phyloP scores from a whole-genome alignment of 352 stramenopile genomes.

The Phytophthora multivora region DNA sequence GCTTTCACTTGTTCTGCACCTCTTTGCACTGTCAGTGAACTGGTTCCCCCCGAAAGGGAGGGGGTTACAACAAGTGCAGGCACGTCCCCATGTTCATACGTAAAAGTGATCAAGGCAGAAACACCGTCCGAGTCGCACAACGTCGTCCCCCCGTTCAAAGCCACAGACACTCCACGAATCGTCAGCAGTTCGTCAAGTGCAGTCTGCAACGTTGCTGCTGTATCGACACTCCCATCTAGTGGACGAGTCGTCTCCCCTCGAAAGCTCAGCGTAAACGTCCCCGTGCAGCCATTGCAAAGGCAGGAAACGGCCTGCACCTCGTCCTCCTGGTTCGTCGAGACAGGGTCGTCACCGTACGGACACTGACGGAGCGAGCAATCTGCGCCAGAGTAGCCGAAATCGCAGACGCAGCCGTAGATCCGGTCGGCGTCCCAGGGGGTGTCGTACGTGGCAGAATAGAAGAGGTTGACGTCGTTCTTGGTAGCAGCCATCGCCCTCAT shows the following conservation, averaged over 20 bases:
- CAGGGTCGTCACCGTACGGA: constrained; percentile 86
- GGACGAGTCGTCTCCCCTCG: constrained; percentile 53
- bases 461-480: constrained; percentile 68
- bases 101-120: constrained; percentile 70
- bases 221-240: constrained; percentile 49
- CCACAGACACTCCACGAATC: constrained; percentile 54
- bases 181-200: constrained; percentile 59
- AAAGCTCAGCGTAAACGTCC: constrained; percentile 71
- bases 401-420: constrained; percentile 89
- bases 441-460: constrained; percentile 60
- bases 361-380: constrained; percentile 88
- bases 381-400: constrained; percentile 87
- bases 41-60: constrained; percentile 37
- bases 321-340: constrained; percentile 71
- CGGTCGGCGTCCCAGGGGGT: constrained; percentile 84
- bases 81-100: constrained; percentile 68
- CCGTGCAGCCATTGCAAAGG: constrained; percentile 53
- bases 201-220: constrained; percentile 42
- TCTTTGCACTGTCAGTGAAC: constrained; percentile 42
- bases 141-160: constrained; percentile 45
- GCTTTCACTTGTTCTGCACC: constrained; percentile 13
- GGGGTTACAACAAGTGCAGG: constrained; percentile 48
- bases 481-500: constrained; percentile 59
- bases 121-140: constrained; percentile 61
- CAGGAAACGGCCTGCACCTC: constrained; percentile 86